Conservation (phyloP, 345 rosid genomes). For the Odontarrhena argentea region DNA sequence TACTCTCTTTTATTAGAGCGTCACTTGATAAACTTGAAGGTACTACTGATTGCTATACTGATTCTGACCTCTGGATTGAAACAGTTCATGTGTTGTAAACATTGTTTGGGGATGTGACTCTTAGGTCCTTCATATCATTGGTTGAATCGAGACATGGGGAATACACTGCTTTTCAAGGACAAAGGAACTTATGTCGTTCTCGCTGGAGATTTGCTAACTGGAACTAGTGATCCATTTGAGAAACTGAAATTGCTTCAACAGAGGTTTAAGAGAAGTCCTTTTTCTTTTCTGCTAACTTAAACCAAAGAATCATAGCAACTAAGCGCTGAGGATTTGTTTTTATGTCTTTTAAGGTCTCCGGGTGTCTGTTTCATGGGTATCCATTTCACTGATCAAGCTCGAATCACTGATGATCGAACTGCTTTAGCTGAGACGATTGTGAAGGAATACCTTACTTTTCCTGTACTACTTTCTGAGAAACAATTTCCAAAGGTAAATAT, state of each 20-base stretch:
- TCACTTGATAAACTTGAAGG: constrained; percentile 61
- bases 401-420: constrained; percentile 48
- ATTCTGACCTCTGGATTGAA: not conserved
- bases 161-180: constrained; percentile 46
- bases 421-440: constrained; percentile 55
- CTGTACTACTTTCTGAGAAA: constrained; percentile 61
- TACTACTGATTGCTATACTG: constrained; percentile 27
- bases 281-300: not conserved
- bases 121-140: constrained; percentile 75
- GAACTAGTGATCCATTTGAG: constrained; percentile 50
- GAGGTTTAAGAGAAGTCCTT: constrained; percentile 50
- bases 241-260: constrained; percentile 72
- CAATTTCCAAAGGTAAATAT: constrained; percentile 57
- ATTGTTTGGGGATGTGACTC: constrained; percentile 15
- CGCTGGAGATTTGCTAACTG: constrained; percentile 53
- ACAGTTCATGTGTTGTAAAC: constrained; percentile 7
- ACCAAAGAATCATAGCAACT: constrained; percentile 12
- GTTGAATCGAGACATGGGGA: constrained; percentile 59
- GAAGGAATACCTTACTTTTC: constrained; percentile 75
- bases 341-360: constrained; percentile 61
- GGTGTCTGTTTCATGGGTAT: constrained; percentile 60
- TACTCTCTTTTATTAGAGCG: constrained; percentile 52
- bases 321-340: constrained; percentile 19
- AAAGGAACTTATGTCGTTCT: constrained; percentile 57
- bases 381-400: constrained; percentile 50